Base-by-base conservation (phyloP, 2,329 filamentous ascomycete species). In the Fusarium coicis region DNA sequence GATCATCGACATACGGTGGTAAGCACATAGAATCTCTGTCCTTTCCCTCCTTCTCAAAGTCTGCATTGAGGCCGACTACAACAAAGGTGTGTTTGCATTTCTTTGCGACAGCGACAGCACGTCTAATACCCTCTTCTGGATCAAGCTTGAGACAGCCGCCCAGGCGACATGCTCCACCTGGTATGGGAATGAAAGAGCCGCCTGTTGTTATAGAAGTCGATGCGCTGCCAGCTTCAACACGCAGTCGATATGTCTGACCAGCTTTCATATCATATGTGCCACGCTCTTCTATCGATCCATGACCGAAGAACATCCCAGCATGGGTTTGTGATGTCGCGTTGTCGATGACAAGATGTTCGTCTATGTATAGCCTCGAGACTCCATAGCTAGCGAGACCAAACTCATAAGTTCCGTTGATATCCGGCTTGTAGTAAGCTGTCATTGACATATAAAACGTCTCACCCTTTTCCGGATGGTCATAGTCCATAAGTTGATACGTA, bases 251-350 rank as follows among this genome's bases (percentile, higher is more conserved):
- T 0, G 18, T 63, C 10, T 63, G 32, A 7, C 50, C 56, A 9
- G 63, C 39, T 2, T 42, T 30, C 60, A 76, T 55, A 1, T 64
- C 34, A 10, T 59, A 63, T 15, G 23, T 46, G 0, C 76, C 76
- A 15, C 72, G 75, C 61, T 80, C 77, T 63, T 83, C 81, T 21
- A 70, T 68, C 0, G 81, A 81, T 3, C 81, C 81, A 23, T 76
- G 77, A 1, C 79, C 77, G 36, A 84, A 79, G 56, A 84, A 84
- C 60, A 80, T 79, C 4, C 79, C 81, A 12, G 78, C 82, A 28
- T 74, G 75, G 4, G 64, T 67, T 52, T 82, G 80, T 30, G 70
- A 67, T 15, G 77, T 77, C 2, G 75, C 74, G 34, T 81, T 80
- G 4, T 80, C 77, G 26, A 82, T 79, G 3, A 83, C 62, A 1